Base-by-base conservation (phyloP, 2,329 filamentous ascomycete species). In the Trichocomaceae sp. region DNA sequence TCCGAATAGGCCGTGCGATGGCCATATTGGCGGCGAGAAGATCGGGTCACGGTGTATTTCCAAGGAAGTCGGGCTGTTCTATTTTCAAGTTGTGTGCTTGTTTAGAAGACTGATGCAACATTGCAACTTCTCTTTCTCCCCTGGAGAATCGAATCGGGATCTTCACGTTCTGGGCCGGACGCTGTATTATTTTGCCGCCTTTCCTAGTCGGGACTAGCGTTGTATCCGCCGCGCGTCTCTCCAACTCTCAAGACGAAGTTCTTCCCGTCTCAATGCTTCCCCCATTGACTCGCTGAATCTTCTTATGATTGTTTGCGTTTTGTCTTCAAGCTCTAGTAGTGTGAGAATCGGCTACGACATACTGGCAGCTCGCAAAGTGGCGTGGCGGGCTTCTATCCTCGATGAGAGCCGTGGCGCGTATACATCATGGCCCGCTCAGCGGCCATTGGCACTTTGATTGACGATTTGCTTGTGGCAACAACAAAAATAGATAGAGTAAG, bases 401-500 rank as follows among this genome's bases (percentile, higher is more conserved):
- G 39, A 42, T 42, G 39, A 20, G 17, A 17, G 5, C 17, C 39
- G 15, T 17, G 17, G 39, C 39, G 39, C 39, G 3, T 20, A 12
- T 45, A 26, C 50, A 54, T 50, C 33, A 95, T 95, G 88, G 82
- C 88, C 35, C 84, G 87, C 69, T 78, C 84, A 62, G 82, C 84
- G 60, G 80, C 77, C 66, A 72, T 91, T 54, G 79, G 78, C 47
- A 75, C 78, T 54, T 76, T 91, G 62, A 83, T 82, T 1, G 86
- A 88, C 58, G 83, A 90, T 66, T 80, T 96, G 31, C 79, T 95
- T 58, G 77, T 35, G 26, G 22, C 49, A 48, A 22, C 52, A 49
- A 49, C 45, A 49, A 29, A 29, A 33, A 45, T 45, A 35, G 50
- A 56, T 20, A 56, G 52, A 44, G 54, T 50, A 50, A 29, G 45